Base-by-base conservation (phyloP, 768 basidiomycete genomes). In the Butyriboletus loyo region DNA sequence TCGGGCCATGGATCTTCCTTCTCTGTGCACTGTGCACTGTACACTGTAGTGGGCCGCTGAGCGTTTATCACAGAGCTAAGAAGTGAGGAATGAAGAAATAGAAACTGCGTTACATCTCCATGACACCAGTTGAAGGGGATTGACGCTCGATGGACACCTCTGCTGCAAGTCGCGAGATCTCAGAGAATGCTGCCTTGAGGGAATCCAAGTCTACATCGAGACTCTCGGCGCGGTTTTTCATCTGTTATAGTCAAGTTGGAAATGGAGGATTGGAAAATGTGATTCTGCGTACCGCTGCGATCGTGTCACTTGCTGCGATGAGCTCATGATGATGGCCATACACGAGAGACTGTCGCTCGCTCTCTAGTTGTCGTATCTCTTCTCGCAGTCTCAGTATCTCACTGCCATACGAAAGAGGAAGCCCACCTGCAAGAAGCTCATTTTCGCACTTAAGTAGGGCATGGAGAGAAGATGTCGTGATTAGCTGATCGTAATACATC, bases 321-420 rank as follows among this genome's bases (percentile, higher is more conserved):
- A 97, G 84, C 58, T 97, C 94, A 53, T 94, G 92, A 62, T 97
- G 94, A 64, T 95, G 93, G 61, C 95, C 93, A 66, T 97, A 97
- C 11, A 97, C 93, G 39, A 97, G 75, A 9, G 89, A 87, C 68
- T 97, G 93, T 22, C 91, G 76, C 63, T 96, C 93, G 62, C 87
- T 83, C 51, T 96, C 92, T 14, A 97, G 72, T 56, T 92, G 82
- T 30, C 89, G 78, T 53, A 97, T 95, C 68, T 96, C 94, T 93
- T 37, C 22, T 34, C 15, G 35, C 11, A 41, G 36, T 13, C 34
- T 61, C 27, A 65, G 54, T 28, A 53, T 49, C 35, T 40, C 28
- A 28, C 17, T 3, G 7, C 31, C 13, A 4, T 17, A 19, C 27
- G 21, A 28, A 39, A 37, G 35, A 14, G 22, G 13, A 22, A 21